phyloP scores from a whole-genome alignment of 495 filamentous ascomycete genomes.

The Corynascus novoguineensis region DNA sequence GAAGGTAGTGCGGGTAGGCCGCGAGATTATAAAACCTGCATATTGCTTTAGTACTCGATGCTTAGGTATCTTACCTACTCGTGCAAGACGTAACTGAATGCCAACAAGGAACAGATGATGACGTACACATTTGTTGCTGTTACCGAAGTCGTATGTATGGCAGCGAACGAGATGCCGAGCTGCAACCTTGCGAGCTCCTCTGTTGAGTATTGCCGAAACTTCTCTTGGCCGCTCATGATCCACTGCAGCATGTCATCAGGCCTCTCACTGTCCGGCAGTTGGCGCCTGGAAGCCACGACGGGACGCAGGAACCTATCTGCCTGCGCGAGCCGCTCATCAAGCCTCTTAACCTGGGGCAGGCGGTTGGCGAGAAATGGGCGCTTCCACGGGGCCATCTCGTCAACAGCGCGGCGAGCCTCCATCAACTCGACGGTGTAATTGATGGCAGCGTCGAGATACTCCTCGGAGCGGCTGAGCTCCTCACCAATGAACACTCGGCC shows the following conservation, averaged over 20 bases:
- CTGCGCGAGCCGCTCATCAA: conserved; percentile 24
- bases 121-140: conserved; percentile 37
- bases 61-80: no score
- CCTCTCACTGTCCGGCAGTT: conserved; percentile 18
- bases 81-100: not conserved
- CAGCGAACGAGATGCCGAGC: conserved; percentile 43
- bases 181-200: conserved; percentile 32
- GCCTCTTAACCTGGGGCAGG: conserved; percentile 29
- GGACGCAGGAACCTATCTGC: conserved; percentile 30
- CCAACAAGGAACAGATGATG: not conserved
- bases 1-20: conserved; percentile 40
- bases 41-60: not conserved
- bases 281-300: conserved; percentile 24
- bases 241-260: conserved; percentile 39
- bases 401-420: conserved; percentile 28
- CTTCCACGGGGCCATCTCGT: conserved; percentile 27
- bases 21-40: conserved; percentile 39
- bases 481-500: conserved; percentile 55
- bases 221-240: conserved; percentile 30
- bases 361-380: conserved; percentile 30
- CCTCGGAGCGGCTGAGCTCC: conserved; percentile 46
- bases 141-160: conserved; percentile 49
- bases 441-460: conserved; percentile 54
- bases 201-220: conserved; percentile 18
- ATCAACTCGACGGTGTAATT: conserved; percentile 51